These are phyloP conservation scores for Moesziomyces globuligerus DNA, from an alignment of 1,284 basidiomycete genomes.

Conservation along the genomic window DNA sequence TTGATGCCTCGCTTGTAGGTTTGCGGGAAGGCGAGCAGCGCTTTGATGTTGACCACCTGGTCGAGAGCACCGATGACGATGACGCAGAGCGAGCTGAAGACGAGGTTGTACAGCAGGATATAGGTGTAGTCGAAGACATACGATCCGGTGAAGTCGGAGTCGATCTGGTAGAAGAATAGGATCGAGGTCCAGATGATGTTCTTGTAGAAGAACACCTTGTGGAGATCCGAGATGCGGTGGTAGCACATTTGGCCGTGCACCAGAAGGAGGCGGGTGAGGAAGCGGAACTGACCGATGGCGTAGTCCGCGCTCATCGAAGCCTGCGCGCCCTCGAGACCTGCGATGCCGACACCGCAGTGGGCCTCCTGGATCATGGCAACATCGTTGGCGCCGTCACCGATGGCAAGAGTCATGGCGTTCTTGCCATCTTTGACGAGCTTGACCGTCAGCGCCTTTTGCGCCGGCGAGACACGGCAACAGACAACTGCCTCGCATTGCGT, in stretches of 20 bases:
- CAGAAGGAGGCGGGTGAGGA: conserved; percentile 85
- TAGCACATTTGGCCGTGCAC: conserved; percentile 98
- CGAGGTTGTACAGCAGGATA: conserved; percentile 76
- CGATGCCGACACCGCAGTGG: conserved; percentile 92
- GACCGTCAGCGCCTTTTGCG: conserved; percentile 95
- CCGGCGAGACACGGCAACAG: conserved; percentile 94
- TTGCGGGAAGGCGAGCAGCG: conserved; percentile 89
- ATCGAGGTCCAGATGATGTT: conserved; percentile 75
- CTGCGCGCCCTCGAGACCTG: conserved; percentile 94
- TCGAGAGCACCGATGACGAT: conserved; percentile 94
- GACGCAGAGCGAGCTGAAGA: conserved; percentile 93
- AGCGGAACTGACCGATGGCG: conserved; percentile 96
- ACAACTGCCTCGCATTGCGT: conserved; percentile 97
- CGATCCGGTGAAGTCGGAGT: conserved; percentile 89
- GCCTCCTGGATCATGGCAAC: conserved; percentile 99
- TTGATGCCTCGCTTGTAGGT: conserved; percentile 92
- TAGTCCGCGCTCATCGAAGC: conserved; percentile 99
- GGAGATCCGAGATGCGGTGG: conserved; percentile 84
- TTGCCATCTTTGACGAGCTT: conserved; percentile 93
- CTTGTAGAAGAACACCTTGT: conserved; percentile 87
- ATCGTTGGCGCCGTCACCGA: conserved; percentile 95
- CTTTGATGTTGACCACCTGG: conserved; percentile 91
- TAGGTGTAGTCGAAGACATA: conserved; percentile 90
- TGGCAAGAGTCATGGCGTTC: conserved; percentile 94
- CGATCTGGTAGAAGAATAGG: conserved; percentile 93